Evolutionary conservation across 108 stramenopile species (phyloP).

Genomic region (Chaetoceros muelleri): DNA sequence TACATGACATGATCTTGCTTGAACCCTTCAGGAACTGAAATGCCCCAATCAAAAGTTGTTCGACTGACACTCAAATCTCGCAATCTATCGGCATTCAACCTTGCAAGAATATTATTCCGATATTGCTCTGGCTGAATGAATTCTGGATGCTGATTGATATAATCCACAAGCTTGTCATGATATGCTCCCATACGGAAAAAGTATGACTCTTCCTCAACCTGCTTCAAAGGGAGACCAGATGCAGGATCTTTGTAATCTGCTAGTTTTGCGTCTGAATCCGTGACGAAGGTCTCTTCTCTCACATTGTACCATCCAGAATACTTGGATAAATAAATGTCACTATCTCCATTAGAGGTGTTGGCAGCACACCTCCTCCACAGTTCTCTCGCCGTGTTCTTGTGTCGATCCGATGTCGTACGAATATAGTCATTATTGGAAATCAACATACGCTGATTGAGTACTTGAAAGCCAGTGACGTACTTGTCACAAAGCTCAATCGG

Average conservation of each 20-base stretch:
- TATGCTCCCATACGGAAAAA: conserved; percentile 96
- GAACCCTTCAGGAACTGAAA: conserved; percentile 91
- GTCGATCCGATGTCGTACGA: conserved; percentile 86
- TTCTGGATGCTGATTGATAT: conserved; percentile 77
- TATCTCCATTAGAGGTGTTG: conserved; percentile 12
- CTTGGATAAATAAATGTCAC: conserved; percentile 88
- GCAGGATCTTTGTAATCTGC: conserved; percentile 83
- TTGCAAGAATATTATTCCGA: conserved; percentile 65
- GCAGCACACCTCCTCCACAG: conserved; percentile 84
- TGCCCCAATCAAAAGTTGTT: conserved; percentile 95
- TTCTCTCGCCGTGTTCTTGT: conserved; percentile 76
- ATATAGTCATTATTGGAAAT: conserved; percentile 94
- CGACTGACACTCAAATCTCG: conserved; percentile 90
- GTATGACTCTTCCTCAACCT: conserved; percentile 93
- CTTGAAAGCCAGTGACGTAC: conserved; percentile 85
- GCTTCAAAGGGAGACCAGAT: conserved; percentile 83
- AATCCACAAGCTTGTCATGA: conserved; percentile 67
- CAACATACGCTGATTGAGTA: conserved; percentile 82
- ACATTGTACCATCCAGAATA: conserved; percentile 98
- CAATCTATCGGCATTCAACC: conserved; percentile 72
- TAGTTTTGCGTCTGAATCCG: conserved; percentile 85
- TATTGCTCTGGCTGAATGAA: conserved; percentile 91
- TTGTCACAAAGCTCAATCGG: conserved; percentile 92
- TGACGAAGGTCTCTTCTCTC: conserved; percentile 95
- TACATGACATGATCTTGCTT: conserved; percentile 94